Evolutionary conservation across 1,284 basidiomycete species (phyloP), one percentile per base, ranked within the genome.

Genomic region (Volvariella surrecta): DNA sequence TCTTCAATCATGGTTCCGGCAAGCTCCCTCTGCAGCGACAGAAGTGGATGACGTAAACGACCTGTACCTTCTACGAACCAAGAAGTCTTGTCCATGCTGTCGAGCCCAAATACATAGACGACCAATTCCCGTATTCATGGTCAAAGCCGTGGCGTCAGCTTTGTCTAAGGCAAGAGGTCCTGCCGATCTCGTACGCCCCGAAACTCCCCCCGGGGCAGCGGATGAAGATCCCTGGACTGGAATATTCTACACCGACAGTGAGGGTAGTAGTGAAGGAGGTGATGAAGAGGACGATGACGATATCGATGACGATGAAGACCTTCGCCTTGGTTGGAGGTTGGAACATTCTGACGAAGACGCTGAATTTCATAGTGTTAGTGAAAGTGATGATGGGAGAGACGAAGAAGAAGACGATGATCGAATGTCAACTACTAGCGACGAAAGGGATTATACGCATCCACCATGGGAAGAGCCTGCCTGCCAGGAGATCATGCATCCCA

Each of bases 1-100:
- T 51, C 70, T 87, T 6, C 79, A 83, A 58, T 73, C 76, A 51
- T 87, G 83, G 83, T 87, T 87, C 61, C 71, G 74, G 42, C 71
- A 73, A 44, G 81, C 1, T 82, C 82, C 2, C 58, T 67, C 1
- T 57, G 62, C 4, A 66, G 70, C 32, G 71, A 75, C 32, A 78
- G 79, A 24, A 71, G 49, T 64, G 37, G 70, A 80, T 41, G 68
- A 73, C 31, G 67, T 72, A 19, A 67, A 71, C 37, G 60, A 71
- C 6, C 62, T 71, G 20, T 68, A 73, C 42, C 67, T 72, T 6
- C 57, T 68, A 31, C 71, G 74, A 44, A 58, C 80, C 24, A 66
- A 68, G 31, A 87, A 87, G 56, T 74, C 76, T 0, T 87, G 83
- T 52, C 83, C 83, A 0, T 78, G 74, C 46, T 87, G 83, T 55